Evolutionary conservation across 2,329 filamentous ascomycete genomes (phyloP).

Genomic region (Monilinia vaccinii-corymbosi): DNA sequence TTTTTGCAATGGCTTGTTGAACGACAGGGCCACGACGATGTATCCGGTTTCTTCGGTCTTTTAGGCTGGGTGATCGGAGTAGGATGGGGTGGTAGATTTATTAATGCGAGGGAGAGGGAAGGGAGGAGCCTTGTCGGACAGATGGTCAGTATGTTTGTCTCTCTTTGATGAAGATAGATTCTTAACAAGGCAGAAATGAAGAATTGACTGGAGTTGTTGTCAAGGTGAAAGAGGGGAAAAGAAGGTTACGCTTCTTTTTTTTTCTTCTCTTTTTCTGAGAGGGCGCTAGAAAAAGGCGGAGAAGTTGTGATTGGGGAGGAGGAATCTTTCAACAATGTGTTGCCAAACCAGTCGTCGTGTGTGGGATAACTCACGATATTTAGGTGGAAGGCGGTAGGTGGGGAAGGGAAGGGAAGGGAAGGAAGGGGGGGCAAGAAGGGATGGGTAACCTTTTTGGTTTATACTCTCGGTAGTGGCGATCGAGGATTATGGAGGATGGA

Average conservation of each 20-base stretch:
- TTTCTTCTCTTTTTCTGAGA: conserved; percentile 10
- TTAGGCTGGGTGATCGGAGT: neutral
- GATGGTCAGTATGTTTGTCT: neutral
- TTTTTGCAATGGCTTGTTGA: neutral
- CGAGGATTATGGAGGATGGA: conserved; percentile 12
- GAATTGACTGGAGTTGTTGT: conserved; percentile 7
- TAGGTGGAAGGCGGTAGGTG: conserved; percentile 17
- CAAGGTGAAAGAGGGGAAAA: conserved; percentile 7
- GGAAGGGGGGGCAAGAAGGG: no score
- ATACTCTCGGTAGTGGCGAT: conserved; percentile 20
- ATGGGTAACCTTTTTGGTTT: neutral
- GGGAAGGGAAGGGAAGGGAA: no score
- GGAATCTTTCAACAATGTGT: conserved; percentile 1
- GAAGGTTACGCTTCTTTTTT: conserved; percentile 8
- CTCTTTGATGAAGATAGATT: neutral
- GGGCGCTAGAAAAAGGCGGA: conserved; percentile 14
- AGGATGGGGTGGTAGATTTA: conserved; percentile 5
- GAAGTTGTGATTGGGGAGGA: conserved; percentile 5
- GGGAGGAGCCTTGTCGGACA: neutral
- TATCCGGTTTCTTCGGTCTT: neutral
- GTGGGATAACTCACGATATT: conserved; percentile 18
- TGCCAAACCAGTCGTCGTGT: conserved; percentile 13
- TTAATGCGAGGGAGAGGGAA: neutral
- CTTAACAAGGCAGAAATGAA: neutral
- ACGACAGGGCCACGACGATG: neutral